These are phyloP conservation scores for Kazachstania taianensis DNA, from an alignment of 805 yeast species.

Conservation along the genomic window DNA sequence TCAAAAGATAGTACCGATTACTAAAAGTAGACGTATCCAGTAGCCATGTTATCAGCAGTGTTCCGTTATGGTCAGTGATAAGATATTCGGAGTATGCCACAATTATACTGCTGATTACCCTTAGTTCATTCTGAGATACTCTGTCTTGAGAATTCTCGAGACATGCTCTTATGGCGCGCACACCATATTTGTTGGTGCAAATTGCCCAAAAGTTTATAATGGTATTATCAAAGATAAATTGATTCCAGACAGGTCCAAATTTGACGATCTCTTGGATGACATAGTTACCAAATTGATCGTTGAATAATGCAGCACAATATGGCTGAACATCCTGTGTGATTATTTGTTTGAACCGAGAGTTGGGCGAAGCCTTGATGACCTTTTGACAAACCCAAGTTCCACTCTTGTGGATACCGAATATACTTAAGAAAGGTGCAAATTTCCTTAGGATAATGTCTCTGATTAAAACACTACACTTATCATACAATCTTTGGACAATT, in stretches of 20 bases:
- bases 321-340: constrained; percentile 68
- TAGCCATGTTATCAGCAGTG: constrained; percentile 86
- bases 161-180: constrained; percentile 89
- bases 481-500: constrained; percentile 87
- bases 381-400: constrained; percentile 99
- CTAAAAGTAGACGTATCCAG: constrained; percentile 70
- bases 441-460: constrained; percentile 73
- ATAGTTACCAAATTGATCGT: constrained; percentile 95
- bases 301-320: constrained; percentile 71
- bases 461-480: constrained; percentile 54
- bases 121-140: constrained; percentile 54
- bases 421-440: constrained; percentile 71
- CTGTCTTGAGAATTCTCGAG: constrained; percentile 56
- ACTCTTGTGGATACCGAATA: constrained; percentile 89
- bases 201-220: constrained; percentile 68
- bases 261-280: constrained; percentile 92
- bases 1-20: constrained; percentile 54
- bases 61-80: constrained; percentile 79
- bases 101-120: constrained; percentile 67
- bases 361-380: constrained; percentile 65
- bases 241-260: constrained; percentile 81
- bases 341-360: constrained; percentile 48
- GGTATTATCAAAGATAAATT: constrained; percentile 78
- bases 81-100: constrained; percentile 68
- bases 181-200: constrained; percentile 85